These are phyloP conservation scores for Allium fistulosum DNA, from an alignment of 106 monocot species.

Conservation along the genomic window DNA sequence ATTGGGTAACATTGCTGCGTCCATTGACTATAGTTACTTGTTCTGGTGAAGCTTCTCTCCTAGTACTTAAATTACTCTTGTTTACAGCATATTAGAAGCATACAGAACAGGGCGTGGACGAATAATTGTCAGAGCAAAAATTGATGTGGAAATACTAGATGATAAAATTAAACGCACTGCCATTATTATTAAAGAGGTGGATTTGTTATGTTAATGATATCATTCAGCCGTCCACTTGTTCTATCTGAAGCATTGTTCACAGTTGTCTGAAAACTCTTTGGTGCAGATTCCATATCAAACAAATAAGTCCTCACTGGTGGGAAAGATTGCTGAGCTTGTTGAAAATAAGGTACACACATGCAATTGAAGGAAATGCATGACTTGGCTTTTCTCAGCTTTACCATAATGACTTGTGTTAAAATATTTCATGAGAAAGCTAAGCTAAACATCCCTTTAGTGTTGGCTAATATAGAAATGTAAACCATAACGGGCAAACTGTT, in stretches of 20 bases:
- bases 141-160: constrained; percentile 84
- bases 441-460: no score
- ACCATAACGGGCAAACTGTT: no score
- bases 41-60: constrained; percentile 3
- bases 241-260: neutral
- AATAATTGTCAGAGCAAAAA: constrained; percentile 86
- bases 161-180: constrained; percentile 65
- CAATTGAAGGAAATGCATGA: neutral
- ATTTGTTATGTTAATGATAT: neutral
- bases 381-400: no score
- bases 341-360: constrained; percentile 73
- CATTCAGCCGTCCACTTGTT: neutral
- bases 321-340: constrained; percentile 92
- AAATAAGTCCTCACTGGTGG: constrained; percentile 85
- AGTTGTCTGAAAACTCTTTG: constrained; percentile 10
- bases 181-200: constrained; percentile 90
- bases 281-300: constrained; percentile 93
- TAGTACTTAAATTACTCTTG: neutral
- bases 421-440: no score
- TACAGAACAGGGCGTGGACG: constrained; percentile 93
- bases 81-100: constrained; percentile 83
- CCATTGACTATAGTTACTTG: neutral
- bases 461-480: no score
- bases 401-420: no score
- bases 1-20: constrained; percentile 43